These are phyloP conservation scores for Zygosaccharomyces sapae DNA, from an alignment of 1,139 yeast genomes.

Conservation along the genomic window DNA sequence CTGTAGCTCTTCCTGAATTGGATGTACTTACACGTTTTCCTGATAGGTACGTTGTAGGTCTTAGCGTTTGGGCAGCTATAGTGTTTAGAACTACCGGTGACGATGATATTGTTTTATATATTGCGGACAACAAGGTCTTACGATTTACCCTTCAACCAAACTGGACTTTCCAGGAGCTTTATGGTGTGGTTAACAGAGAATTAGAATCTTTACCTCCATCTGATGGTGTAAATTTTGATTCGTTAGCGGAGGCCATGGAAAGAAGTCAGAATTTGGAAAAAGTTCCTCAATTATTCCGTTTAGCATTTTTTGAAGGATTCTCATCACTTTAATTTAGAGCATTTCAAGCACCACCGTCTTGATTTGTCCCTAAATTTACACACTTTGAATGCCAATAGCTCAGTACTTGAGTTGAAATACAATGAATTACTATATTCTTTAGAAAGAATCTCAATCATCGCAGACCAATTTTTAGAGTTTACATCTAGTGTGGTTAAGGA, in stretches of 20 bases:
- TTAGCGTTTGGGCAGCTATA: constrained; percentile 69
- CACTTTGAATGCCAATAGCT: constrained; percentile 10
- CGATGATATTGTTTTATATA: constrained; percentile 84
- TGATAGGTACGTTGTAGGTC: constrained; percentile 48
- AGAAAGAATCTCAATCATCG: constrained; percentile 63
- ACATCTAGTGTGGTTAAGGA: constrained; percentile 39
- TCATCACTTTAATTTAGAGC: constrained; percentile 20
- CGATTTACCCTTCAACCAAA: constrained; percentile 56
- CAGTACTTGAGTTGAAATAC: constrained; percentile 40
- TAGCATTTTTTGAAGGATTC: constrained; percentile 25
- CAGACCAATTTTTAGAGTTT: constrained; percentile 68
- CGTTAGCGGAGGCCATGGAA: constrained; percentile 52
- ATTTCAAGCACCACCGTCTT: constrained; percentile 28
- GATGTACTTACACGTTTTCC: constrained; percentile 29
- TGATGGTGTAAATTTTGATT: constrained; percentile 50
- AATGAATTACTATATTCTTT: constrained; percentile 72
- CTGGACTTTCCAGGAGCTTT: constrained; percentile 51
- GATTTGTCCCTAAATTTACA: constrained; percentile 30
- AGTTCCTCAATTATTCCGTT: constrained; percentile 56
- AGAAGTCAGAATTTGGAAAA: constrained; percentile 48
- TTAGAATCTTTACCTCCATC: constrained; percentile 42
- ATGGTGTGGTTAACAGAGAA: constrained; percentile 18
- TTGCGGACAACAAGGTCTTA: constrained; percentile 54
- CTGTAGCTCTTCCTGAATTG: constrained; percentile 40
- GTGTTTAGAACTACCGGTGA: constrained; percentile 85